phyloP scores from a whole-genome alignment of 106 monocot species.

The Acorus calamus region DNA sequence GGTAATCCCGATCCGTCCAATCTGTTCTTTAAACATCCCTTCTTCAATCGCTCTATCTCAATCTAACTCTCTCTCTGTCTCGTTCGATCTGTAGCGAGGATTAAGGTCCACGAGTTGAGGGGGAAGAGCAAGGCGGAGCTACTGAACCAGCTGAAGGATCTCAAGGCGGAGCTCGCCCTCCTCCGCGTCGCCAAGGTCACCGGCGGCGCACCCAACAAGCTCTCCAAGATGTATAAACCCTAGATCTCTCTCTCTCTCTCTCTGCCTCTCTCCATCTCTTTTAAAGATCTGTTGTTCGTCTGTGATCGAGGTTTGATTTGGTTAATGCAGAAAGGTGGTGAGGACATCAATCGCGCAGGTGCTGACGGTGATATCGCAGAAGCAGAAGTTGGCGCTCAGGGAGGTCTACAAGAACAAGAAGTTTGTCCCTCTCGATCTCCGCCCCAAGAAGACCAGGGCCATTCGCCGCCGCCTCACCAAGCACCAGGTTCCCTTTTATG shows the following conservation, averaged over 20 bases:
- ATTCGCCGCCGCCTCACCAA: slow-evolving; percentile 72
- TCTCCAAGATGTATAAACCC: slow-evolving; percentile 56
- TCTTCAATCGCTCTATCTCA: slow-evolving; percentile 1
- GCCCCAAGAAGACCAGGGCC: slow-evolving; percentile 85
- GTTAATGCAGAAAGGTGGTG: slow-evolving; percentile 51
- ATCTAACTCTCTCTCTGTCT: slow-evolving; percentile 2
- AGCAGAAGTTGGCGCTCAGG: slow-evolving; percentile 73
- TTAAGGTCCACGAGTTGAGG: slow-evolving; percentile 68
- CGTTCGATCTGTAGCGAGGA: slow-evolving; percentile 28
- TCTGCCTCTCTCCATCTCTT: not conserved
- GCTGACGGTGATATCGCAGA: slow-evolving; percentile 86
- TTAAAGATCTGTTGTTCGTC: not conserved
- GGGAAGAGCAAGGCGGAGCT: slow-evolving; percentile 47
- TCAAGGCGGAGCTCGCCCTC: slow-evolving; percentile 60
- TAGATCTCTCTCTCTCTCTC: too few species aligned
- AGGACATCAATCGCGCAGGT: slow-evolving; percentile 69
- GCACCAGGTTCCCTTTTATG: slow-evolving; percentile 36
- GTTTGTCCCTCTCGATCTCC: slow-evolving; percentile 61
- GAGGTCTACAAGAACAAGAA: slow-evolving; percentile 83
- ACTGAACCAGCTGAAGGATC: slow-evolving; percentile 51
- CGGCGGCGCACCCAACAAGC: slow-evolving; percentile 70
- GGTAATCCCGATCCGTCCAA: too few species aligned
- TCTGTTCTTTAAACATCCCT: too few species aligned
- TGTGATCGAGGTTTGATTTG: not conserved
- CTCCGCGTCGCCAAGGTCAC: slow-evolving; percentile 76